Evolutionary conservation across 805 yeast species (phyloP).

Genomic region (Saccharomycopsis synnaedendra): DNA sequence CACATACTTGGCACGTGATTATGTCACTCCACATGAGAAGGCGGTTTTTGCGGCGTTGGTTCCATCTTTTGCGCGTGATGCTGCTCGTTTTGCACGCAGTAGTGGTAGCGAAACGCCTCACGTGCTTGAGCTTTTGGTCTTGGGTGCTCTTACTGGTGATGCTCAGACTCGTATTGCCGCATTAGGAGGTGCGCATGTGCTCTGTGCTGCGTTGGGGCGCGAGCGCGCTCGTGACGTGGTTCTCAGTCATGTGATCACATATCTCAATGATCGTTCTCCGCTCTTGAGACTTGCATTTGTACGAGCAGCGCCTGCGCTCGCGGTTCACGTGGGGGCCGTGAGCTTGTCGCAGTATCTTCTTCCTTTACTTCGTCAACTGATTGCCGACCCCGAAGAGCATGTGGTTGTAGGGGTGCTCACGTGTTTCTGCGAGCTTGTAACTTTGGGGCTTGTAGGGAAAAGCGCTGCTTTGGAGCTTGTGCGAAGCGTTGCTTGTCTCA

Average conservation of each 20-base stretch:
- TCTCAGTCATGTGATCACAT: conserved; percentile 83
- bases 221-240: conserved; percentile 84
- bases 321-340: conserved; percentile 70
- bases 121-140: conserved; percentile 50
- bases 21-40: conserved; percentile 36
- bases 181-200: conserved; percentile 56
- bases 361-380: conserved; percentile 74
- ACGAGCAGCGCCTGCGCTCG: conserved; percentile 57
- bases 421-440: conserved; percentile 43
- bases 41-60: conserved; percentile 62
- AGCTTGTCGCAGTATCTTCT: conserved; percentile 80
- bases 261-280: conserved; percentile 68
- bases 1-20: conserved; percentile 28
- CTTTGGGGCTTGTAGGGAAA: conserved; percentile 43
- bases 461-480: conserved; percentile 45
- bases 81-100: conserved; percentile 34
- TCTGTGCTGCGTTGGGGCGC: conserved; percentile 75
- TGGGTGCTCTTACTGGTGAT: conserved; percentile 57
- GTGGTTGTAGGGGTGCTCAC: conserved; percentile 63
- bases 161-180: conserved; percentile 60
- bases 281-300: conserved; percentile 62
- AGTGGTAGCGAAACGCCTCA: background rate
- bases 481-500: conserved; percentile 38
- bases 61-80: conserved; percentile 57
- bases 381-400: conserved; percentile 74